Evolutionary conservation across 805 yeast genomes (phyloP).

Genomic region (Lipomyces sp.): DNA sequence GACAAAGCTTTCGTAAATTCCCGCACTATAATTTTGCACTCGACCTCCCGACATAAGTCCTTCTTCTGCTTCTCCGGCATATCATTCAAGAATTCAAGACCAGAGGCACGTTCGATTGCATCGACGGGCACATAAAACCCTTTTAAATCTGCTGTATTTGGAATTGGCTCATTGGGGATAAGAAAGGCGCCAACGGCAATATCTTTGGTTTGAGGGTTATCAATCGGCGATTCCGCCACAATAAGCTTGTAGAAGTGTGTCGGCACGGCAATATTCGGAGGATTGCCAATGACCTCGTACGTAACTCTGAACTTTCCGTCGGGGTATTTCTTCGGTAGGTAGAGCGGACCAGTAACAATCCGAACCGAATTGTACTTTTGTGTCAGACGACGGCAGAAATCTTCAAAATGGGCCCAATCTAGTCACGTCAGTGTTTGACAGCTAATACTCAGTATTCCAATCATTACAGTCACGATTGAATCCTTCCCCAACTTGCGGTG

Average conservation of each 20-base stretch:
- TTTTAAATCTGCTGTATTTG: slow-evolving; percentile 70
- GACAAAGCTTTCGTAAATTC: slow-evolving; percentile 56
- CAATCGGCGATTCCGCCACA: slow-evolving; percentile 72
- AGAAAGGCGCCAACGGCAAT: slow-evolving; percentile 91
- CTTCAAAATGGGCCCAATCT: slow-evolving; percentile 95
- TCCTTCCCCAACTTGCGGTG: slow-evolving; percentile 98
- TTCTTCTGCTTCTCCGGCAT: slow-evolving; percentile 62
- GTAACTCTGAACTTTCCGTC: slow-evolving; percentile 86
- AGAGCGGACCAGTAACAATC: slow-evolving; percentile 91
- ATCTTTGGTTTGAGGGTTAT: slow-evolving; percentile 42
- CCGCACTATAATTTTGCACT: slow-evolving; percentile 78
- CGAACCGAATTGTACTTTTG: slow-evolving; percentile 73
- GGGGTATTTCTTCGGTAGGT: slow-evolving; percentile 74
- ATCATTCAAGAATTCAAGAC: slow-evolving; percentile 76
- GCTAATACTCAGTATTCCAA: neutral
- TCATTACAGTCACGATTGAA: slow-evolving; percentile 80
- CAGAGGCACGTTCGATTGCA: slow-evolving; percentile 83
- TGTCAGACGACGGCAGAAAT: slow-evolving; percentile 80
- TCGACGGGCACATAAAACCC: slow-evolving; percentile 86
- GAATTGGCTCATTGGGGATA: slow-evolving; percentile 81
- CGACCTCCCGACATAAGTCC: slow-evolving; percentile 77
- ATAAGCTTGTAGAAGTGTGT: slow-evolving; percentile 93
- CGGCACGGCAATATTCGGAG: slow-evolving; percentile 96
- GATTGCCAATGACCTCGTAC: slow-evolving; percentile 94
- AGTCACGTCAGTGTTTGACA: neutral